Evolutionary conservation across 2,329 filamentous ascomycete species (phyloP).

Genomic region (Colletotrichum costaricense): DNA sequence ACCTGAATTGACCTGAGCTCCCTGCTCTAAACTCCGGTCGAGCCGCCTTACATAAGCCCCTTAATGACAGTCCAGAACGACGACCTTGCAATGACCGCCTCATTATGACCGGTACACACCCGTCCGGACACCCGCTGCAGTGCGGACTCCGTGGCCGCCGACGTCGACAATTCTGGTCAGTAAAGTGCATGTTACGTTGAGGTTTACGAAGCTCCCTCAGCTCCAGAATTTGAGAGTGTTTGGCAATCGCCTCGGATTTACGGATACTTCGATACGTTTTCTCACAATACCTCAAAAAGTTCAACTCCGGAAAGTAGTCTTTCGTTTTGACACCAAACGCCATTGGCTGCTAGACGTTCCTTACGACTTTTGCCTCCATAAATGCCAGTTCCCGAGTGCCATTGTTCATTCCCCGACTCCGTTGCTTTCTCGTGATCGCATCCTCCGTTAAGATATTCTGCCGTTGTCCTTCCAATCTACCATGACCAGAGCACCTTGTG

Average conservation of each 20-base stretch:
- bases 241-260: neutral
- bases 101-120: conserved; percentile 13
- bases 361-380: conserved; percentile 18
- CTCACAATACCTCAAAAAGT: neutral
- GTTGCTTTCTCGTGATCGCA: conserved; percentile 19
- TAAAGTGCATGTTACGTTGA: neutral
- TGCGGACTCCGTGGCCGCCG: neutral
- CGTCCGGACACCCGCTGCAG: conserved; percentile 11
- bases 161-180: neutral
- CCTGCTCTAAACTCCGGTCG: conserved; percentile 1
- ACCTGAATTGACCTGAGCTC: conserved; percentile 18
- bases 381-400: conserved; percentile 10
- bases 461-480: conserved; percentile 45
- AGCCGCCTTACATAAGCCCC: conserved; percentile 31
- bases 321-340: conserved; percentile 29
- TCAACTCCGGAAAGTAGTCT: neutral
- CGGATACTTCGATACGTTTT: neutral
- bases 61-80: neutral
- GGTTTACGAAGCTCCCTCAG: neutral
- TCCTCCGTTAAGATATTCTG: neutral
- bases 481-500: conserved; percentile 80
- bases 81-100: neutral
- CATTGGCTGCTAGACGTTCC: conserved; percentile 5
- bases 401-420: conserved; percentile 28
- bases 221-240: neutral